Base-by-base conservation (phyloP, 2,329 filamentous ascomycete genomes). In the Elsinoe batatas region DNA sequence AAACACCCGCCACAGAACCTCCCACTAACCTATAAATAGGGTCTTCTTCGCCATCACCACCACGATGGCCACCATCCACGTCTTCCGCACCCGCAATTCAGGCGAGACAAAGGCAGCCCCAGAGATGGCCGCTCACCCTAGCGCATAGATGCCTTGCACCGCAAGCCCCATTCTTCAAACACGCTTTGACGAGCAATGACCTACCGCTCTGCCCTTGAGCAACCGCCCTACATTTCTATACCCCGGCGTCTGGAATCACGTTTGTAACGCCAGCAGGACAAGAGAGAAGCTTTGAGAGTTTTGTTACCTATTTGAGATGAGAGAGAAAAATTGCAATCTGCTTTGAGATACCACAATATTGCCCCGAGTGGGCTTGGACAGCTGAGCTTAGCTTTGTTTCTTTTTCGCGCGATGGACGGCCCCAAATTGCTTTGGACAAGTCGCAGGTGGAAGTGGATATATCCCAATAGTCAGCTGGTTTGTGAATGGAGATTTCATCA, bases 1-100 rank as follows among this genome's bases (percentile, higher is more conserved):
- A 36, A 47, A 5, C n/a, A 33, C n/a, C 20, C 30, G 30, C 12
- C 3, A 20, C 18, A 56, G 12, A 18, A 49, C 7, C 3, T 13
- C 22, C 15, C 12, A 36, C 57, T 58, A 44, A 58, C 42, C 26
- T 49, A 17, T 50, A 44, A 10, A 40, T 56, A 79, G 77, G 77
- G 62, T 75, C n/a, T 63, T 74, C 5, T 82, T 81, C 60, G 66
- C 72, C 1, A 70, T 69, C 17, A 80, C 79, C 1, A 76, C 73
- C 1, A 68, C 73, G 8, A 65, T 80, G 49, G 73, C 77, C 3
- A 68, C 71, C 2, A 61, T 79, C 26, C 75, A 76, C 54, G 69
- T 77, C 43, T 68, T 74, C 59, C 67, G 71, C 15, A 72, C 71
- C 35, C 65, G 70, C 11, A 64, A 66, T 32, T 49, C 56, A 35